Evolutionary conservation across 805 yeast genomes (phyloP), one percentile per base, ranked within the genome.

Genomic region (Naumovozyma castellii): DNA sequence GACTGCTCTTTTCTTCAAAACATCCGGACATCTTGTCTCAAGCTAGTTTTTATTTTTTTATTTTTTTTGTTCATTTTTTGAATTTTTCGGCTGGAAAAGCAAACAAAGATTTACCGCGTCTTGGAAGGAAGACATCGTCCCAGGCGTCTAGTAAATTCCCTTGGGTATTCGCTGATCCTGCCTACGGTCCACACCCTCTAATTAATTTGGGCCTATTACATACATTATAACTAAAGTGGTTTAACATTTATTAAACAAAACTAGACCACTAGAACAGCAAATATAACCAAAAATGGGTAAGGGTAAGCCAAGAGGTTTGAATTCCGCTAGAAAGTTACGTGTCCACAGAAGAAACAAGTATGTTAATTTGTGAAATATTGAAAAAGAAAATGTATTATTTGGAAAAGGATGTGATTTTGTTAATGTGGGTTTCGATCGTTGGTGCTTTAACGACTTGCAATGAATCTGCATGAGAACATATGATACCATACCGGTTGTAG

Each of bases 241-340:
- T 22, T 22, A 8, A 22, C 28, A 8, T 22, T 12, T 12, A 29
- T 9, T n/a, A 29, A 29, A 29, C 27, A n/a, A 14, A 29, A 8
- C 15, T 20, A 25, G 25, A 25, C 14, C 16, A 32, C 22, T n/a
- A 42, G 31, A 43, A 38, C 40, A 48, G 37, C 42, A 55, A 47
- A 47, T 46, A 36, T 42, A 47, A 52, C 36, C 53, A 72, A 84
- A 69, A 68, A 90, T 90, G 97, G 97, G 97, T 79, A 87, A 84
- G 76, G 97, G 96, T 76, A 88, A 88, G 78, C 98, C 98, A 82
- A 86, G 98, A 85, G 99, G 99, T 72, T 78, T 92, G 73, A 90
- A 92, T 86, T 83, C 98, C 71, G 99, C 99, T 69, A 86, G 99
- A 84, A 92, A 92, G 81, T 84, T 92, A 75, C 88, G 98, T 83